Evolutionary conservation across 2,329 filamentous ascomycete genomes (phyloP).

Genomic region (Thermoascus crustaceus): DNA sequence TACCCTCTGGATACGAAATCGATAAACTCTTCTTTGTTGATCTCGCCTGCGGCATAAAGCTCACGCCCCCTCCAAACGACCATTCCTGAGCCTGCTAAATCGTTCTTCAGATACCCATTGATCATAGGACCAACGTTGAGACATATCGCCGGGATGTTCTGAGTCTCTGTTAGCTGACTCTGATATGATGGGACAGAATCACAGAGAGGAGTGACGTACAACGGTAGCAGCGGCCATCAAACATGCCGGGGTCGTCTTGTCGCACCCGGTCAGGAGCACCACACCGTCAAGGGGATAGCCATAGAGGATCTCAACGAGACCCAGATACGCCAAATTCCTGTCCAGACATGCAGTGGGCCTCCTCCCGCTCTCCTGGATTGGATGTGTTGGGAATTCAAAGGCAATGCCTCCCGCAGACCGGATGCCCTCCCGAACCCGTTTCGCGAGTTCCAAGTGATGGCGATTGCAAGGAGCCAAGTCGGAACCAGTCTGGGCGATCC

Average conservation of each 20-base stretch:
- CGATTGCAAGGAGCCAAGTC: conserved; percentile 45
- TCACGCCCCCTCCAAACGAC: conserved; percentile 45
- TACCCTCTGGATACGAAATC: conserved; percentile 40
- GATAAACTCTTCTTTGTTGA: conserved; percentile 37
- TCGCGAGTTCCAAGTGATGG: conserved; percentile 42
- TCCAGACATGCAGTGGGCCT: conserved; percentile 44
- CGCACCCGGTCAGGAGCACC: conserved; percentile 45
- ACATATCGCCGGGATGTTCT: conserved; percentile 45
- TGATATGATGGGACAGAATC: not conserved
- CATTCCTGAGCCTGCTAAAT: conserved; percentile 39
- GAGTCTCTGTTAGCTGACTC: conserved; percentile 8
- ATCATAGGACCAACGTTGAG: conserved; percentile 48
- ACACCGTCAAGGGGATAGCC: conserved; percentile 45
- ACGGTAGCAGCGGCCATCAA: conserved; percentile 47
- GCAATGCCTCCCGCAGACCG: conserved; percentile 42
- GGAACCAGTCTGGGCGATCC: conserved; percentile 46
- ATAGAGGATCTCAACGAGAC: conserved; percentile 41
- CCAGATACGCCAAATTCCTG: conserved; percentile 42
- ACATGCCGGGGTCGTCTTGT: conserved; percentile 46
- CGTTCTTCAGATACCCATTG: conserved; percentile 39
- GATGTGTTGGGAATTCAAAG: conserved; percentile 46
- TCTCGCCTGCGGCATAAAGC: conserved; percentile 40
- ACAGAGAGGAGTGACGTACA: conserved; percentile 17
- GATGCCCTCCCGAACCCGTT: conserved; percentile 45
- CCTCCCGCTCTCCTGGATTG: conserved; percentile 43